Evolutionary conservation across 1,284 basidiomycete genomes (phyloP), one percentile per base, ranked within the genome.

Genomic region (Fomes fomentarius): DNA sequence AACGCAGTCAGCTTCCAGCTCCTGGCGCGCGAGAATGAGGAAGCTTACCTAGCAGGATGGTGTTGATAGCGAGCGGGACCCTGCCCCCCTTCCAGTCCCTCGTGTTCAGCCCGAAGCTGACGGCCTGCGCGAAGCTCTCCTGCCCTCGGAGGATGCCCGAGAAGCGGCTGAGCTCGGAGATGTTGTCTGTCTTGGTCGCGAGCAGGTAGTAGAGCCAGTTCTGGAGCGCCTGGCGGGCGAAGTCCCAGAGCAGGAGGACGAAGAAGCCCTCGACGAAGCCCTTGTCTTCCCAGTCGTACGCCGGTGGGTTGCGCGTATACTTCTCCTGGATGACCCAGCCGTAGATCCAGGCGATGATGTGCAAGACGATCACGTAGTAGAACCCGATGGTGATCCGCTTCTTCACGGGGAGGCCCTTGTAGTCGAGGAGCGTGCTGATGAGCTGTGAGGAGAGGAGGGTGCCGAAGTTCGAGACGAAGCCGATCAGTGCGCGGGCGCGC

Each of bases 131-230:
- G 19, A 47, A 47, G 42, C 52, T 54, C 52, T 54, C 52, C 26
- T 47, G 48, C 8, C 52, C 52, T n/a, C 52, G 46, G 19, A 54
- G 42, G 22, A 54, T 41, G 17, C 40, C 52, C 14, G 52, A 47
- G 47, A 54, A 28, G 34, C 52, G 46, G 34, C 48, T 47, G 47
- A 54, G 41, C 30, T 54, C 52, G 47, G 28, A 30, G 28, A 30
- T 30, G 28, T 30, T 30, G 28, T 54, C 46, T 8, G 47, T 47
- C 24, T 41, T 45, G 28, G 17, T 24, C 47, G 52, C 52, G 52
- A 54, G 52, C 47, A 54, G 47, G 42, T 49, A 54, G 52, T 54
- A 54, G 28, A 54, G 52, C 47, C 49, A 54, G 41, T 30, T 30
- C 12, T 30, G 28, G 7, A 54, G 52, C 47, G 48, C 48, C 47